Evolutionary conservation across 164 flowering plant genomes (phyloP), one percentile per base, ranked within the genome.

Genomic region (Tinospora cordifolia): DNA sequence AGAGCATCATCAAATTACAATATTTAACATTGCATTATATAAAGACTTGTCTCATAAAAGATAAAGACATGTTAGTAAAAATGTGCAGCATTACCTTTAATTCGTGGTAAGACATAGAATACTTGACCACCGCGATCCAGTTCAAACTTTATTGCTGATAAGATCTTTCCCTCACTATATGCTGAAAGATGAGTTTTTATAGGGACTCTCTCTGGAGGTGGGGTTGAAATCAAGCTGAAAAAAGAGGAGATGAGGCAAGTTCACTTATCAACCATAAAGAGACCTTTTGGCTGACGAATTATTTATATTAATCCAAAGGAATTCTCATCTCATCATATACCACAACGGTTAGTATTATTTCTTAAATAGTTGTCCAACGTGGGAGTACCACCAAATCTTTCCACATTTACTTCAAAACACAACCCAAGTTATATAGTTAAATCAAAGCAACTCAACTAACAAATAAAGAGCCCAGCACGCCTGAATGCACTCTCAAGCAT

Each of bases 171-270:
- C 66, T 86, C 79, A 75, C 84, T 82, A 78, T 74, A 90, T 21
- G 92, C 80, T 62, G 95, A 83, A 72, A 94, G 93, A 81, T 87
- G 88, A 70, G 99, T 92, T 82, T 72, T 88, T 68, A 94, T 92
- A 40, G 97, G 99, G 75, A 94, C 92, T 81, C 99, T 90, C 83
- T 94, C 97, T 26, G 99, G 99, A 69, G 99, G 99, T 38, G 99
- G 97, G 63, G 99, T 94, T 21, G 97, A 74, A 69, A 94, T 92
- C 76, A 94, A 86, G 79, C 99, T 94, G 88, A 70, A 79, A 70
- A 59, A 3, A 71, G 66, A 67, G 21, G 7, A 70, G 64, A 67
- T n/a, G 26, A 58, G 64, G 34, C 12, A 22, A 59, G n/a, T 62
- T 69, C 25, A 36, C 25, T 40, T 19, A 6, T 36, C 26, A 67